phyloP scores from a whole-genome alignment of 2,329 filamentous ascomycete species.

The Ascochyta fabae region DNA sequence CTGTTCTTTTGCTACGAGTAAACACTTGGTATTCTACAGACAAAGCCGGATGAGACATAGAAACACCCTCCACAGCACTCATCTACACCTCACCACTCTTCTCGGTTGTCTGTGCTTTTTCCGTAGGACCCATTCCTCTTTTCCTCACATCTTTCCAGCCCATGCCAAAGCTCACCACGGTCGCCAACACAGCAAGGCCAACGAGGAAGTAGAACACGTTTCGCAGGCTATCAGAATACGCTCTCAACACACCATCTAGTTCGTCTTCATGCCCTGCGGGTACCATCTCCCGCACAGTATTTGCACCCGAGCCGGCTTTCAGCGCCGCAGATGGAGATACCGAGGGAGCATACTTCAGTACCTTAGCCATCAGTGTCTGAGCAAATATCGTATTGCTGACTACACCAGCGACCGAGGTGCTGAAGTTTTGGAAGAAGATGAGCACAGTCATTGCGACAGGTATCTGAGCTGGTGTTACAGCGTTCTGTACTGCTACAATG shows the following conservation, averaged over 20 bases:
- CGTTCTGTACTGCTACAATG: conserved; percentile 43
- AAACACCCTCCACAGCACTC: background rate
- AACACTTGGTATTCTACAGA: background rate
- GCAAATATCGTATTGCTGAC: conserved; percentile 39
- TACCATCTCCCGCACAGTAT: conserved; percentile 30
- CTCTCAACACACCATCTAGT: conserved; percentile 28
- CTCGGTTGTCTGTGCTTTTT: background rate
- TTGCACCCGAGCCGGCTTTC: conserved; percentile 32
- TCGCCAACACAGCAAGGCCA: conserved; percentile 18
- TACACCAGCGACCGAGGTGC: conserved; percentile 39
- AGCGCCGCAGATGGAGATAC: conserved; percentile 30
- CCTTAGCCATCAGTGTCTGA: conserved; percentile 24
- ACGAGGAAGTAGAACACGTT: conserved; percentile 36
- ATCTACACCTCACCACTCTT: background rate
- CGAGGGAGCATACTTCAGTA: conserved; percentile 31
- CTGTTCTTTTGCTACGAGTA: background rate
- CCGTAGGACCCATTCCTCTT: background rate
- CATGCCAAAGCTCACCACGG: conserved; percentile 27
- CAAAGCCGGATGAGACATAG: background rate
- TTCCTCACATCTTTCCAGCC: conserved; percentile 35
- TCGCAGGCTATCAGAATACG: conserved; percentile 32
- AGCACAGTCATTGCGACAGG: conserved; percentile 42
- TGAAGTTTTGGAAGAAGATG: conserved; percentile 48
- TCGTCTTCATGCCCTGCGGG: conserved; percentile 21
- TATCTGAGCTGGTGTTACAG: conserved; percentile 33